Evolutionary conservation across 441 rosid species (phyloP).

Genomic region (Bocquillonia castaneifolia): DNA sequence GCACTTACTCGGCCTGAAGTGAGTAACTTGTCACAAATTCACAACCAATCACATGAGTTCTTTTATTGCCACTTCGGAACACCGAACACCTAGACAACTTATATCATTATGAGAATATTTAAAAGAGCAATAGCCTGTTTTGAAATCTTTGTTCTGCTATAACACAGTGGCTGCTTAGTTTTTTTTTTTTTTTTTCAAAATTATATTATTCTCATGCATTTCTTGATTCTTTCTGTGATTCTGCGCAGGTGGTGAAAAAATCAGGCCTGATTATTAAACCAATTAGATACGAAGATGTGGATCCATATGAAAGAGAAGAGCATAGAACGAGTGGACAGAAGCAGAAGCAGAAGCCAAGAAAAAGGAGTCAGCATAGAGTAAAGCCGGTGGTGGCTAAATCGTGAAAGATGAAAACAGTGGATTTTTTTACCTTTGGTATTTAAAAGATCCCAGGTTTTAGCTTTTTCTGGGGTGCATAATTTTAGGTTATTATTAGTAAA

Average conservation of each 20-base stretch:
- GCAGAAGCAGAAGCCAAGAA: slow-evolving; percentile 22
- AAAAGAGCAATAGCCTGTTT: background rate
- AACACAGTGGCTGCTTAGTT: background rate
- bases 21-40: slow-evolving; percentile 17
- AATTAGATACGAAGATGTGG: slow-evolving; percentile 54
- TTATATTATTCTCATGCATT: background rate
- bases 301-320: slow-evolving; percentile 44
- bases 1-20: slow-evolving; percentile 80
- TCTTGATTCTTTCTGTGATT: background rate
- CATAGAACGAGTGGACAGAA: slow-evolving; percentile 30
- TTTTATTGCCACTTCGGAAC: background rate
- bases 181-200: background rate
- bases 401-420: background rate
- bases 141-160: background rate
- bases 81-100: background rate
- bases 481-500: background rate
- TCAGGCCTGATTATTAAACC: slow-evolving; percentile 75
- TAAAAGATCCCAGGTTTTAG: background rate
- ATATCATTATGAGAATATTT: background rate
- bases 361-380: slow-evolving; percentile 11
- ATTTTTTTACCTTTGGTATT: background rate
- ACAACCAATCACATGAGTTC: background rate
- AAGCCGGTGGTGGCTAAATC: slow-evolving; percentile 33
- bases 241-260: slow-evolving; percentile 65
- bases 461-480: background rate